These are phyloP conservation scores for Coniochaeta sp. DNA, from an alignment of 2,329 filamentous ascomycete species.

Conservation along the genomic window DNA sequence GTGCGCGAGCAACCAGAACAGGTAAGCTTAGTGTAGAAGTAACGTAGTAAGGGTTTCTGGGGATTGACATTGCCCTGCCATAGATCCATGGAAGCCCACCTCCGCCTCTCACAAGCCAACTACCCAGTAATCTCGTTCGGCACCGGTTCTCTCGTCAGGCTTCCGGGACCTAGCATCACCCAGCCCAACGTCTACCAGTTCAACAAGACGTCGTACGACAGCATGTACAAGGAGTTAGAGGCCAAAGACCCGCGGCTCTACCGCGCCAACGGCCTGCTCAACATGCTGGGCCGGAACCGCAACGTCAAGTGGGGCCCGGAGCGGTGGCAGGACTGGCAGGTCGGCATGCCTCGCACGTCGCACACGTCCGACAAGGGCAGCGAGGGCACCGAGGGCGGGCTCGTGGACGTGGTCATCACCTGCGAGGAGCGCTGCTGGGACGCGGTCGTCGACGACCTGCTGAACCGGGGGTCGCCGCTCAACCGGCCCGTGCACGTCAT, in stretches of 20 bases:
- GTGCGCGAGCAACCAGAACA: constrained; percentile 97
- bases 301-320: constrained; percentile 93
- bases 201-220: constrained; percentile 92
- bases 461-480: constrained; percentile 75
- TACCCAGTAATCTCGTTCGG: constrained; percentile 99
- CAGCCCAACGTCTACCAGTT: constrained; percentile 98
- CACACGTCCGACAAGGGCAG: constrained; percentile 70
- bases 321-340: constrained; percentile 94
- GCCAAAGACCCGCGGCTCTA: constrained; percentile 83
- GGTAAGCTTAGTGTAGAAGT: constrained; percentile 39
- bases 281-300: constrained; percentile 91
- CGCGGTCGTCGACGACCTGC: constrained; percentile 87
- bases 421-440: constrained; percentile 99
- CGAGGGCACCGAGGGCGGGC: constrained; percentile 74
- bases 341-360: constrained; percentile 75
- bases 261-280: constrained; percentile 83
- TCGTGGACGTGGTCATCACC: constrained; percentile 92
- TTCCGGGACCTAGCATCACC: constrained; percentile 83
- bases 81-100: constrained; percentile 98
- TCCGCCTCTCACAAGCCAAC: constrained; percentile 74
- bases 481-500: constrained; percentile 96
- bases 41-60: neutral
- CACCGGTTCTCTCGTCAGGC: constrained; percentile 86
- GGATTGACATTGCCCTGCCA: constrained; percentile 7
- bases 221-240: constrained; percentile 87